These are phyloP conservation scores for Castanea crenata DNA, from an alignment of 306 rosid genomes.

Conservation along the genomic window DNA sequence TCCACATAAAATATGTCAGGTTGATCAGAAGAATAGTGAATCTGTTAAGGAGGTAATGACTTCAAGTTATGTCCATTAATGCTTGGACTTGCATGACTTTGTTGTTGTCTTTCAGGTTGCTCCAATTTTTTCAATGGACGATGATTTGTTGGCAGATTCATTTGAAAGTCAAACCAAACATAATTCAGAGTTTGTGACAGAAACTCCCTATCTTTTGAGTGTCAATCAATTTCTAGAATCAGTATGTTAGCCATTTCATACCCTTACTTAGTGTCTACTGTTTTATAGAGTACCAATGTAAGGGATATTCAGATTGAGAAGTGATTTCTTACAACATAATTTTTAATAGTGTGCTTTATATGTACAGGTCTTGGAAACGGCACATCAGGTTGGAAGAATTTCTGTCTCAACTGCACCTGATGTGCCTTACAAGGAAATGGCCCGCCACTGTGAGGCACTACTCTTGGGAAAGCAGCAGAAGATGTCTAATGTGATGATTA, in stretches of 20 bases:
- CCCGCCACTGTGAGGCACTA: slow-evolving; percentile 74
- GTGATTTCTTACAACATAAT: not conserved
- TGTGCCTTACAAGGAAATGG: slow-evolving; percentile 78
- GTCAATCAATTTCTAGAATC: slow-evolving; percentile 88
- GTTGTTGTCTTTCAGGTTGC: slow-evolving; percentile 42
- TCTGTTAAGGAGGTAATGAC: slow-evolving; percentile 29
- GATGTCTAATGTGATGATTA: slow-evolving; percentile 70
- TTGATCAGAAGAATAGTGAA: slow-evolving; percentile 21
- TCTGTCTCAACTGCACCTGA: slow-evolving; percentile 49
- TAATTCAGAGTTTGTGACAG: slow-evolving; percentile 32
- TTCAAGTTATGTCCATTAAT: slow-evolving; percentile 3
- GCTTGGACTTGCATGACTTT: slow-evolving; percentile 17
- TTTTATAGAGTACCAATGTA: not conserved
- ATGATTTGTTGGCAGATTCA: slow-evolving; percentile 54
- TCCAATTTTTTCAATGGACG: slow-evolving; percentile 48
- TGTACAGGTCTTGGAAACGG: slow-evolving; percentile 67
- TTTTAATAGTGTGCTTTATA: slow-evolving; percentile 16
- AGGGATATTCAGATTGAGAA: not conserved
- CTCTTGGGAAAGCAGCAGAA: slow-evolving; percentile 68
- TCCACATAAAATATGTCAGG: slow-evolving; percentile 37
- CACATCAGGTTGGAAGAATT: slow-evolving; percentile 56
- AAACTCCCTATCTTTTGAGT: slow-evolving; percentile 51
- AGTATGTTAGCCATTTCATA: slow-evolving; percentile 50
- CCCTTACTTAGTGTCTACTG: slow-evolving; percentile 13
- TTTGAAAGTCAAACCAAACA: slow-evolving; percentile 50